Conservation (phyloP, 441 rosid species). For the Mallotus repandus region DNA sequence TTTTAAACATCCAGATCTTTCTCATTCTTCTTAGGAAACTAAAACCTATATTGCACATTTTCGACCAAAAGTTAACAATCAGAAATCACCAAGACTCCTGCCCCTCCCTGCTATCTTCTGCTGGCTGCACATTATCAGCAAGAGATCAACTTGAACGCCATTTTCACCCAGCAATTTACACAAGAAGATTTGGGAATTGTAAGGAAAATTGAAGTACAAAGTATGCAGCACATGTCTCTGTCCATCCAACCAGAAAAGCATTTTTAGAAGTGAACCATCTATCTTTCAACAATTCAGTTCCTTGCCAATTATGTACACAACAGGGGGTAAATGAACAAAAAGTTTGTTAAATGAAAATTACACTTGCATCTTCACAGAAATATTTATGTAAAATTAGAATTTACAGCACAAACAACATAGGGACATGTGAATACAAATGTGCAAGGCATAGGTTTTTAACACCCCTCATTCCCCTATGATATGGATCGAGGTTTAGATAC, state of each 20-base stretch:
- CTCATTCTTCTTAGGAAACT: background rate
- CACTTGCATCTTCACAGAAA: background rate
- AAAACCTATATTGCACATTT: background rate
- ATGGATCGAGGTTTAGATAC: background rate
- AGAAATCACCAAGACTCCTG: constrained; percentile 27
- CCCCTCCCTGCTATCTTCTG: constrained; percentile 69
- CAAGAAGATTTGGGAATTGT: background rate
- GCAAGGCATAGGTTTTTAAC: background rate
- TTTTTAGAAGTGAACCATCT: background rate
- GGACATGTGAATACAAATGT: background rate
- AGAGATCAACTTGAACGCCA: constrained; percentile 2
- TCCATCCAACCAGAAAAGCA: background rate
- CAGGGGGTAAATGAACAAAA: background rate
- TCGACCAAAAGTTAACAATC: background rate
- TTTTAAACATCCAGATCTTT: background rate
- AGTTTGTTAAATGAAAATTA: background rate
- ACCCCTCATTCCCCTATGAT: background rate
- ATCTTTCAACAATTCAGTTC: background rate
- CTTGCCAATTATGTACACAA: background rate
- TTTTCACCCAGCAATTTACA: constrained; percentile 2
- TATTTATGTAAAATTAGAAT: background rate
- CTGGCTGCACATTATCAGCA: constrained; percentile 41
- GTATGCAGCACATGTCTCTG: background rate
- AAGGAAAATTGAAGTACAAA: background rate
- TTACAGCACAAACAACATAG: background rate